Conservation (phyloP, 257 asterid genomes). For the Schizonepeta tenuifolia region DNA sequence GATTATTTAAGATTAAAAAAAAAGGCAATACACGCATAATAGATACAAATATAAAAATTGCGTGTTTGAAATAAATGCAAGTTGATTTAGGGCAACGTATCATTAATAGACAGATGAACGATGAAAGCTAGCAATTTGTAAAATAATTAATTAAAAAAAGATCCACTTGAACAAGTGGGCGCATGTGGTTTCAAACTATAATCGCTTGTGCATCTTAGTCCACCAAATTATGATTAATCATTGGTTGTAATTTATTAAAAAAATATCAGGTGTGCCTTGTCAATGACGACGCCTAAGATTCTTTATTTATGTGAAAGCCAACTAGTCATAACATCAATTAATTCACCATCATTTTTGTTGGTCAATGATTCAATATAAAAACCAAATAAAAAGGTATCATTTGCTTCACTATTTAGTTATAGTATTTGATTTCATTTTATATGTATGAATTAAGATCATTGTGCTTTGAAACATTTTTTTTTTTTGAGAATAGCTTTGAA, state of each 20-base stretch:
- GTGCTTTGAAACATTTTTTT: neutral
- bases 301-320: constrained; percentile 30
- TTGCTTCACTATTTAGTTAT: neutral
- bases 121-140: no score
- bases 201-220: constrained; percentile 20
- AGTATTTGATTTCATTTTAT: constrained; percentile 2
- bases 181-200: constrained; percentile 35
- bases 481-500: no score
- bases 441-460: neutral
- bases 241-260: constrained; percentile 32
- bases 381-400: neutral
- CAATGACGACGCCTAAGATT: constrained; percentile 47
- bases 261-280: constrained; percentile 34
- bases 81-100: neutral
- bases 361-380: neutral
- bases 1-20: neutral
- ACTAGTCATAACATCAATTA: constrained; percentile 15
- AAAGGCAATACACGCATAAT: neutral
- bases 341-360: neutral
- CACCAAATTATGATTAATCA: constrained; percentile 32
- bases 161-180: constrained; percentile 51
- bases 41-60: no score
- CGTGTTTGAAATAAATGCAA: neutral
- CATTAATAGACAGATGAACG: neutral
- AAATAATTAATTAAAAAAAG: neutral